Conservation (phyloP, 106 monocot genomes). For the Narthecium ossifragum region DNA sequence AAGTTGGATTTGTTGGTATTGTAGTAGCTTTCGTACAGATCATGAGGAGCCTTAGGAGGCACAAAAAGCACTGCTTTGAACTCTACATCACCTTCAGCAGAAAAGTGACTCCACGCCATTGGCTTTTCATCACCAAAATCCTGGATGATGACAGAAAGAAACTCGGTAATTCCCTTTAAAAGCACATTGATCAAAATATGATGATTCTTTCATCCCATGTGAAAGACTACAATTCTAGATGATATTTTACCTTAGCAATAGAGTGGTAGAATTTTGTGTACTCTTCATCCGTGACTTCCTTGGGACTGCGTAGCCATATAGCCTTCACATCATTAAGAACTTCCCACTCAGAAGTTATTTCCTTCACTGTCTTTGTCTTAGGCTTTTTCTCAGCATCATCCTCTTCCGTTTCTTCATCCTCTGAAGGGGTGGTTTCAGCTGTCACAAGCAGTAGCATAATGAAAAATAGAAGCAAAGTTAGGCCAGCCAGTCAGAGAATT, state of each 20-base stretch:
- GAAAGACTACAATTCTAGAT: too few species aligned
- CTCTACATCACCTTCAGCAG: slow-evolving; percentile 98
- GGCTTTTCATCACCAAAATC: slow-evolving; percentile 96
- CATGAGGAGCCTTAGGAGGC: slow-evolving; percentile 94
- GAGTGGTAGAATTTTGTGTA: slow-evolving; percentile 92
- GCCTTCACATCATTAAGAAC: slow-evolving; percentile 96
- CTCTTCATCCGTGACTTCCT: slow-evolving; percentile 95
- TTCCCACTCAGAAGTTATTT: slow-evolving; percentile 88
- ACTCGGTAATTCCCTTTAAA: too few species aligned
- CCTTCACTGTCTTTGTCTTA: slow-evolving; percentile 76
- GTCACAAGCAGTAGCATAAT: slow-evolving; percentile 3
- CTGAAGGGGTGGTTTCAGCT: slow-evolving; percentile 52
- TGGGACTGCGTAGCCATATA: slow-evolving; percentile 93
- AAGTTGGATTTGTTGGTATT: slow-evolving; percentile 81
- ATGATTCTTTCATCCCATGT: too few species aligned
- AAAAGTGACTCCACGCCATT: slow-evolving; percentile 86
- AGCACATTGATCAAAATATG: too few species aligned
- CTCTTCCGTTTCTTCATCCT: slow-evolving; percentile 63
- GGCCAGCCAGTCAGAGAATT: not conserved
- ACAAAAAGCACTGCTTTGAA: slow-evolving; percentile 96
- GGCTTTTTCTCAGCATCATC: slow-evolving; percentile 70
- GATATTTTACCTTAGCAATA: slow-evolving; percentile 76
- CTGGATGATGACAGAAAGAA: slow-evolving; percentile 22
- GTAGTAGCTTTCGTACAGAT: slow-evolving; percentile 99
- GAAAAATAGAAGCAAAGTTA: not conserved